Evolutionary conservation across 306 rosid genomes (phyloP), one percentile per base, ranked within the genome.

Genomic region (Inga leiocalycina): DNA sequence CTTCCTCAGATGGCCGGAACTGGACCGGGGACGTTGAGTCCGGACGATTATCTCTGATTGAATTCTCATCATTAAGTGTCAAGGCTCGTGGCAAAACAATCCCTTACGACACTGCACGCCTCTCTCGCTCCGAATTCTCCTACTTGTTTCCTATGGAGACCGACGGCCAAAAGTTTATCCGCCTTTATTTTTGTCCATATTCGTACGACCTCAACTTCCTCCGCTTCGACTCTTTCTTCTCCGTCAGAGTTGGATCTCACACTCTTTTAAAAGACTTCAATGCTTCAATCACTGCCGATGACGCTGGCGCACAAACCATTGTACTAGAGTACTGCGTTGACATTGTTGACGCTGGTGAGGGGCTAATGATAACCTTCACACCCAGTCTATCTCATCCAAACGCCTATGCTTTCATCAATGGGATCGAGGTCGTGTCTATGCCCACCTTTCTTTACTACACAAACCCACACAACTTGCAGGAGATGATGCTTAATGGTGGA

Each of bases 221-320:
- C 7, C 71, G 8, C 57, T 65, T 48, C 2, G 52, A 65, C 0
- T 70, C 86, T 45, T 27, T 81, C 22, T 91, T 87, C 81, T 87
- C 89, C 6, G 89, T 91, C 57, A 77, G 52, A 67, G 24, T 9
- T 6, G 72, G 72, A 2, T 2, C 22, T 4, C 84, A 67, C 43
- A 84, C 27, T 3, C 65, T 57, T 57, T 2, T 57, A 2, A 57
- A 57, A 8, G 65, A 57, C 65, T 57, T 57, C 65, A n/a, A 79
- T 10, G 78, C 84, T 13, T 82, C 85, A 3, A 41, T 76, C 9
- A 72, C 65, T 0, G 82, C 86, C 1, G 54, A 48, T 45, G 49
- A 45, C 11, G 49, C 49, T 45, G 13, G 11, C 11, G 49, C 1
- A 48, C 19, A 48, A 48, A 48, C 54, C 54, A 48, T 48, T 48